Evolutionary conservation across 2,329 filamentous ascomycete genomes (phyloP), one percentile per base, ranked within the genome.

Genomic region (Diaporthe vexans): DNA sequence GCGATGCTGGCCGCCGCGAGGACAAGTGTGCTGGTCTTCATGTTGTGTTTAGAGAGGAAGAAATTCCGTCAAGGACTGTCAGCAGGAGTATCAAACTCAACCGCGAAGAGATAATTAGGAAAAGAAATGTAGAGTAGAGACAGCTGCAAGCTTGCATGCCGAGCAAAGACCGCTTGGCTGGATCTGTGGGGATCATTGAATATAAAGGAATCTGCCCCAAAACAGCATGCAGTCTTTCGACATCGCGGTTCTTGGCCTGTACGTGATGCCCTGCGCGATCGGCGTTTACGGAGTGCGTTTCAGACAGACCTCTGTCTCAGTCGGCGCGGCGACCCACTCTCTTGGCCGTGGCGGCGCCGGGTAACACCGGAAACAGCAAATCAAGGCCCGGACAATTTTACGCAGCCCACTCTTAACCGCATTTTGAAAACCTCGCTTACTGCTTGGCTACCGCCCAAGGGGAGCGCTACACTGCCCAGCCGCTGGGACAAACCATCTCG

Each of bases 321-420:
- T 65, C 61, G 61, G 61, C 61, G 61, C 61, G 61, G 61, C 61
- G 61, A 19, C 9, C 61, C 61, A 65, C 61, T 21, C 26, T 51
- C 29, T 7, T 65, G 29, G 61, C 61, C 43, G 17, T 19, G 6
- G 21, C 43, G 21, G 43, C 21, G 46, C 61, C 24, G n/a, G 3
- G 35, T 15, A 17, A n/a, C 40, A 29, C 24, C 37, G 11, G 43
- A 35, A 65, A 65, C 61, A 65, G 61, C 43, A 51, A 33, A 65
- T 65, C 43, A 43, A 24, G 61, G 19, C 19, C 43, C 17, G 61
- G 61, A 8, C 6, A 35, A 29, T 65, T 65, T 35, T 10, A 10
- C 11, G 5, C 9, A 51, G 37, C 61, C 61, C 61, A 65, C 61
- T 65, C 4, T 65, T 51, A 65, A 13, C 61, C 43, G 43, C 13